Conservation (phyloP, 2,329 filamentous ascomycete genomes). For the Diaporthe nobilis region DNA sequence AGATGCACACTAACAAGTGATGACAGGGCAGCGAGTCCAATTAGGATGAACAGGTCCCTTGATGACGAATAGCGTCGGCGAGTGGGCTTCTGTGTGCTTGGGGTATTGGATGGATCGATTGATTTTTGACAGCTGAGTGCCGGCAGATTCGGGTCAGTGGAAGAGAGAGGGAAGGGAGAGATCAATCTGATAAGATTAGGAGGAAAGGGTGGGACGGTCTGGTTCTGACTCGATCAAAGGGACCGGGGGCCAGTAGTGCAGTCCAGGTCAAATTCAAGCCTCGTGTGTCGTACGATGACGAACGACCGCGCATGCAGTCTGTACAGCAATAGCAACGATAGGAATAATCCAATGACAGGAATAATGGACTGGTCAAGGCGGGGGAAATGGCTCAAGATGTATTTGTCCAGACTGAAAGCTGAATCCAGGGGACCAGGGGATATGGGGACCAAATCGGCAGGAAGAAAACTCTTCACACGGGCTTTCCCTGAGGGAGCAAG, state of each 20-base stretch:
- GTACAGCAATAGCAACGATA: neutral
- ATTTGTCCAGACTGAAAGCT: constrained; percentile 16
- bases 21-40: constrained; percentile 1
- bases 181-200: constrained; percentile 33
- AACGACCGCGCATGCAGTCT: neutral
- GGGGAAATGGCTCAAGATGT: constrained; percentile 28
- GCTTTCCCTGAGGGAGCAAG: neutral
- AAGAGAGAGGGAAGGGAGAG: neutral
- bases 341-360: neutral
- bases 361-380: neutral
- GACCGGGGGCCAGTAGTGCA: neutral
- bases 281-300: constrained; percentile 22
- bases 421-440: constrained; percentile 2
- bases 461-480: constrained; percentile 36
- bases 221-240: constrained; percentile 12
- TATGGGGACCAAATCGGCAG: constrained; percentile 12
- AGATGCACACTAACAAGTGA: neutral
- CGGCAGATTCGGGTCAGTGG: constrained; percentile 23
- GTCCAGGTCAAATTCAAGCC: neutral
- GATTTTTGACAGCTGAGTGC: constrained; percentile 5
- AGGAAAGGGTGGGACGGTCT: neutral
- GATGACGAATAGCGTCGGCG: constrained; percentile 5
- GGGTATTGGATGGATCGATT: neutral
- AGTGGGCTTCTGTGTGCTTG: neutral
- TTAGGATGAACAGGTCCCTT: neutral